Conservation (phyloP, 2,329 filamentous ascomycete genomes). For the Exutisphaerella laricina region DNA sequence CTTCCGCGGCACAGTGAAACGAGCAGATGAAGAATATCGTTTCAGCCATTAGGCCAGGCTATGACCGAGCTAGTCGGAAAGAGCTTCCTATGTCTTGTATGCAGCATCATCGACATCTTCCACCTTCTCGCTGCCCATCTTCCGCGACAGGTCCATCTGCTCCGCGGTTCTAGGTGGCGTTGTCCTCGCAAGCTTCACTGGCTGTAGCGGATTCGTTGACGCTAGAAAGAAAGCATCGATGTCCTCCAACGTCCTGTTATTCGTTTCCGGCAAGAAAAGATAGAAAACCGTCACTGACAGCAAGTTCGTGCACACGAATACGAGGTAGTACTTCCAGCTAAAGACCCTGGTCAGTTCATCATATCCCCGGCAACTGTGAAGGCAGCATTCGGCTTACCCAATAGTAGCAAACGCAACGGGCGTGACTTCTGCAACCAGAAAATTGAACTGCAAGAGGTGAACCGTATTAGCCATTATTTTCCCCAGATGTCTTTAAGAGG, state of each 20-base stretch:
- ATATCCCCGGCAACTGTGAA: neutral
- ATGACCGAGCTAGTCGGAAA: too few species aligned
- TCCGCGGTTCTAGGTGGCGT: slow-evolving; percentile 21
- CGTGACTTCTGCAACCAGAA: slow-evolving; percentile 36
- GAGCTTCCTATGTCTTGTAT: too few species aligned
- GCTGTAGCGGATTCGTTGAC: slow-evolving; percentile 19
- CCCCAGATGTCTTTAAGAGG: too few species aligned
- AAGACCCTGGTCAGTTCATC: neutral
- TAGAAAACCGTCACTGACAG: slow-evolving; percentile 45
- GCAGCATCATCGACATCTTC: slow-evolving; percentile 13
- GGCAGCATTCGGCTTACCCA: slow-evolving; percentile 19
- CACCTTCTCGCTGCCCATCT: slow-evolving; percentile 8
- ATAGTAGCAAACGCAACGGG: slow-evolving; percentile 55
- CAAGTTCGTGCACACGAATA: slow-evolving; percentile 58
- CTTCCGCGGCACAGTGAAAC: too few species aligned
- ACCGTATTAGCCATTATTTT: too few species aligned
- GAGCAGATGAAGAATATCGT: too few species aligned
- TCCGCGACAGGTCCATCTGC: slow-evolving; percentile 13
- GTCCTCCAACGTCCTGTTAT: slow-evolving; percentile 27
- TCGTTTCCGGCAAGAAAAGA: slow-evolving; percentile 27
- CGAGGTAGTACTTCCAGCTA: slow-evolving; percentile 24
- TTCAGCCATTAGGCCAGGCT: too few species aligned
- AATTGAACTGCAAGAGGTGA: too few species aligned
- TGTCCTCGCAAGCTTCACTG: slow-evolving; percentile 20
- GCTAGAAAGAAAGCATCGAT: slow-evolving; percentile 29